Percentiles rank a stretch among this genome's conserved stretches.
Conservation (phyloP, 352 stramenopile species). For the Globisporangium yorkense region DNA sequence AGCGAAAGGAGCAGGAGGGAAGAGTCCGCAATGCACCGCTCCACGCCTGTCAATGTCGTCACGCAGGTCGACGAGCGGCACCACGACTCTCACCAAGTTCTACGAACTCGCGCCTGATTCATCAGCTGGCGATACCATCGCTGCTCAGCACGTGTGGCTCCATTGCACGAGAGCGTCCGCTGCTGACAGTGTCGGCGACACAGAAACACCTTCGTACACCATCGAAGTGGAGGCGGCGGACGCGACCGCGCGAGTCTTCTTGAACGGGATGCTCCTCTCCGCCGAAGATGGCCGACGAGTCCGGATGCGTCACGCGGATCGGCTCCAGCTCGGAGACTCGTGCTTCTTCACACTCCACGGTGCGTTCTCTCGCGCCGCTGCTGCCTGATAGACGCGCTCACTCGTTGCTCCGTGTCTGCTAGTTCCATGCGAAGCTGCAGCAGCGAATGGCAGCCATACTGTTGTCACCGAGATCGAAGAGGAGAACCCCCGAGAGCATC, state of each 20-base stretch:
- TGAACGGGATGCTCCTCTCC: slow-evolving; percentile 31
- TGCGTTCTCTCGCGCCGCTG: slow-evolving; percentile 9
- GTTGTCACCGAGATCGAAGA: not conserved
- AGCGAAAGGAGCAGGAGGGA: not conserved
- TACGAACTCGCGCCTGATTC: slow-evolving; percentile 17
- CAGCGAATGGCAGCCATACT: not conserved
- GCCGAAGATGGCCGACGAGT: slow-evolving; percentile 4
- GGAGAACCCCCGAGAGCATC: not conserved
- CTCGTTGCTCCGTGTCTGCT: not conserved
- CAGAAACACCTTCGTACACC: not conserved
- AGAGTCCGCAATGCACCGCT: not conserved
- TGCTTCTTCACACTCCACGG: slow-evolving; percentile 44
- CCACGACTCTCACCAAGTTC: slow-evolving; percentile 3
- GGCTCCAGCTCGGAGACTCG: slow-evolving; percentile 30
- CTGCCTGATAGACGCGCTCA: not conserved
- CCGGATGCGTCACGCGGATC: slow-evolving; percentile 41
- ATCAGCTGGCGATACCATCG: slow-evolving; percentile 14
- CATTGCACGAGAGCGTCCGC: slow-evolving; percentile 10
- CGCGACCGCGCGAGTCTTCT: slow-evolving; percentile 22
- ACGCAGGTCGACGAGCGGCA: not conserved
- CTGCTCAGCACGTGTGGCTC: slow-evolving; percentile 24
- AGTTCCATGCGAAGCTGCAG: slow-evolving; percentile 3
- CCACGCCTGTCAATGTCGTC: not conserved
- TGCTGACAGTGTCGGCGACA: not conserved
- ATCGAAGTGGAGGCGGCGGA: slow-evolving; percentile 34